Evolutionary conservation across 2,329 filamentous ascomycete genomes (phyloP).

Genomic region (Cladosporium cucumerinum): DNA sequence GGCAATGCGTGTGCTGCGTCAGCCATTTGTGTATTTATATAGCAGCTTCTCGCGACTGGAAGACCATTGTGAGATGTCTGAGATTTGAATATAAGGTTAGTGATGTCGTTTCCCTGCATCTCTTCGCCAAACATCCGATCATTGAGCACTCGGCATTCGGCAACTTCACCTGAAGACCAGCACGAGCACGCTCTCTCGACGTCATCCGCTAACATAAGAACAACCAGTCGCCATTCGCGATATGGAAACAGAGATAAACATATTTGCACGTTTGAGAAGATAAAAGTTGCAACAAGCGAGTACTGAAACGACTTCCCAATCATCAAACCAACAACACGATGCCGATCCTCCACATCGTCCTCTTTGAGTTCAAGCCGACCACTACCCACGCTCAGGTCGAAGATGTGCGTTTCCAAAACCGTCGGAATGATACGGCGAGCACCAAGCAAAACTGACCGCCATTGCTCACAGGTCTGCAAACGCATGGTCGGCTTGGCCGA

Average conservation of each 20-base stretch:
- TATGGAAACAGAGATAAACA: background rate
- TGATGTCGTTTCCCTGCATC: background rate
- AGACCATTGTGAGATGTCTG: background rate
- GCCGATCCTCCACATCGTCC: slow-evolving; percentile 65
- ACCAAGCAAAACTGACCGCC: slow-evolving; percentile 1
- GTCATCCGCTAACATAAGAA: background rate
- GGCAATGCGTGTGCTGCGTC: background rate
- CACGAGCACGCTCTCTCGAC: background rate
- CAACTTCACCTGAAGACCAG: background rate
- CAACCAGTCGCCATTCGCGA: background rate
- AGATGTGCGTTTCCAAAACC: slow-evolving; percentile 43
- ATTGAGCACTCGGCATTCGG: background rate
- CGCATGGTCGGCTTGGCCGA: slow-evolving; percentile 57
- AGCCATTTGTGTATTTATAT: background rate
- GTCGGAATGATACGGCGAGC: background rate
- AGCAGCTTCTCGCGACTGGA: background rate
- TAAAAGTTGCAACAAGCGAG: background rate
- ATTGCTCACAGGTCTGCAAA: slow-evolving; percentile 47
- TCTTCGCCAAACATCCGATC: background rate
- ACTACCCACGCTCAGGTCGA: slow-evolving; percentile 50
- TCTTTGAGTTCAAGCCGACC: slow-evolving; percentile 62
- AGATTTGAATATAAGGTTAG: background rate
- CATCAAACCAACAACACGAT: slow-evolving; percentile 38
- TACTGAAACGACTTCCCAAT: background rate
- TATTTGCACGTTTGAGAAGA: background rate